Percentiles rank a stretch among this genome's conserved stretches.
Conservation (phyloP, 306 rosid species). For the Glycine tomentella region DNA sequence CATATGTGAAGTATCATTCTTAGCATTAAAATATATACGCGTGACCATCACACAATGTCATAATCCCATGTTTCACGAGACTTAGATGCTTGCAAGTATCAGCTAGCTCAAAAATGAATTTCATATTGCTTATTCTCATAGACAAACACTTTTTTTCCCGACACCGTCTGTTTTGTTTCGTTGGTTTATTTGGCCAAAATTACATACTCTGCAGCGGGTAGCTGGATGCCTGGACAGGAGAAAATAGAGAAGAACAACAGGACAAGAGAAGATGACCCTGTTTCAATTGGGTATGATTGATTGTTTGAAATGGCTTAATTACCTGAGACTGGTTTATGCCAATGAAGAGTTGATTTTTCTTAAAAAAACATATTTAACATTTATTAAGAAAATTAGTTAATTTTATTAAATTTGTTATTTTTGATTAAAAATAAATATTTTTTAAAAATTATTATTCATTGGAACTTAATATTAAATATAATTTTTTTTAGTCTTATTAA, state of each 20-base stretch:
- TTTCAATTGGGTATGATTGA: constrained; percentile 27
- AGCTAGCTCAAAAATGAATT: background rate
- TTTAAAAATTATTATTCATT: too few species aligned
- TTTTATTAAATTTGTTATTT: too few species aligned
- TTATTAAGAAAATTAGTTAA: too few species aligned
- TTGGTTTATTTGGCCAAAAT: background rate
- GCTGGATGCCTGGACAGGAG: background rate
- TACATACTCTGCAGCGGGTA: background rate
- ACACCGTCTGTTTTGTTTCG: background rate
- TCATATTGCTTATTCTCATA: background rate
- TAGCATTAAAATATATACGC: constrained; percentile 28
- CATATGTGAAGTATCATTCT: background rate
- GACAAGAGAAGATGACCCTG: background rate
- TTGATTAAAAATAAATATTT: too few species aligned
- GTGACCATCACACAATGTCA: constrained; percentile 35
- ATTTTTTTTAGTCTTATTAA: too few species aligned
- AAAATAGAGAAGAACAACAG: background rate
- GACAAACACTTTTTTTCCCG: background rate
- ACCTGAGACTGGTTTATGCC: background rate
- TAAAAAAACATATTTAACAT: too few species aligned
- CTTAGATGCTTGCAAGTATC: constrained; percentile 39
- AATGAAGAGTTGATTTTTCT: background rate
- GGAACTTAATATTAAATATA: too few species aligned
- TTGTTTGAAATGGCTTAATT: constrained; percentile 10
- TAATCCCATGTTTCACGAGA: constrained; percentile 39